These are phyloP conservation scores for Multifurca ochricompacta DNA, from an alignment of 768 basidiomycete genomes.

Conservation along the genomic window DNA sequence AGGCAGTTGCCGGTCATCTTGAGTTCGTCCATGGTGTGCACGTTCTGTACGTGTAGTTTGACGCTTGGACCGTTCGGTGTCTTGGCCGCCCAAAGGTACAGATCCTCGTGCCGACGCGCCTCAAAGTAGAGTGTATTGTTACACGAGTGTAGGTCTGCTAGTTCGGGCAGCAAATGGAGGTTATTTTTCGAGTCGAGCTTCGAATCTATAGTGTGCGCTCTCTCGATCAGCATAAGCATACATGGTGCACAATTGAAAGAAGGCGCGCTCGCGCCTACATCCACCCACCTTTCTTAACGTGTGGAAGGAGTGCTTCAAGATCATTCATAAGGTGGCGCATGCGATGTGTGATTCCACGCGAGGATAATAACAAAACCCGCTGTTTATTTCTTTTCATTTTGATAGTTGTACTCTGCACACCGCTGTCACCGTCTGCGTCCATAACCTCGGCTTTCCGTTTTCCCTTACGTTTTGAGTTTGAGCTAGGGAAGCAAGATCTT, in stretches of 20 bases:
- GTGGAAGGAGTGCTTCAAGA: constrained; percentile 80
- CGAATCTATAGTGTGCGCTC: constrained; percentile 51
- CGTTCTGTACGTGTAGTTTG: constrained; percentile 96
- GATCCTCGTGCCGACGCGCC: constrained; percentile 88
- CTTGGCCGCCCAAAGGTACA: constrained; percentile 95
- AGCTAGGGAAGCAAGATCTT: too few species aligned
- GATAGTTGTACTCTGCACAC: constrained; percentile 29
- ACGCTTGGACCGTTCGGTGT: constrained; percentile 96
- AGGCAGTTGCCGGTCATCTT: constrained; percentile 99
- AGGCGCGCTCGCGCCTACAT: background rate
- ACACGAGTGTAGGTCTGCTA: constrained; percentile 95
- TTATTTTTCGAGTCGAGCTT: constrained; percentile 97
- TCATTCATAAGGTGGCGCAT: constrained; percentile 98
- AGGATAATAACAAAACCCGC: constrained; percentile 85
- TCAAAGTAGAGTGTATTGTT: constrained; percentile 98
- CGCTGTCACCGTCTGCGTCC: constrained; percentile 45
- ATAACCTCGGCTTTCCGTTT: constrained; percentile 62
- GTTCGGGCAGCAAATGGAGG: constrained; percentile 84
- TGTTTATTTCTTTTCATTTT: constrained; percentile 85
- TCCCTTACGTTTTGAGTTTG: constrained; percentile 36
- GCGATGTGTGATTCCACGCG: constrained; percentile 88
- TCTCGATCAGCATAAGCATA: background rate
- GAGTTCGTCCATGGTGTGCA: constrained; percentile 99
- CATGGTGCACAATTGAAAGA: background rate
- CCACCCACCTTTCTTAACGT: constrained; percentile 86